These are phyloP conservation scores for Fraxinus angustifolia DNA, from an alignment of 305 asterid genomes.

Conservation along the genomic window DNA sequence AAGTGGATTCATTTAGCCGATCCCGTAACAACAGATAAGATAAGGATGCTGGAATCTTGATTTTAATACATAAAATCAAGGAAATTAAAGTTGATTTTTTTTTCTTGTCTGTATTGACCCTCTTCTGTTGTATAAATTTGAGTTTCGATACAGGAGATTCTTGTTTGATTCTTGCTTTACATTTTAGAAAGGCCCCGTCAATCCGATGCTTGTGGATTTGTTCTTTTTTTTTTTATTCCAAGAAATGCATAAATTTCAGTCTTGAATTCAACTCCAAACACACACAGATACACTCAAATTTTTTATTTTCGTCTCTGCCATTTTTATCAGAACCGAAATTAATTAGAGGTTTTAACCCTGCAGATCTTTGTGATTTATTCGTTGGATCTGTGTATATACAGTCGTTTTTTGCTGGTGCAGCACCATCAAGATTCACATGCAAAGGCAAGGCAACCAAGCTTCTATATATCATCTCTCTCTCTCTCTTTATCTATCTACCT, in stretches of 20 bases:
- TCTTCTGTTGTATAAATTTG: neutral
- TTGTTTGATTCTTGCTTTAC: constrained; percentile 19
- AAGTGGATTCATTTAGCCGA: neutral
- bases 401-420: constrained; percentile 36
- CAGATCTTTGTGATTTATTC: neutral
- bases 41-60: neutral
- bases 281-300: neutral
- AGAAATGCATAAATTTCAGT: neutral
- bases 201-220: constrained; percentile 1
- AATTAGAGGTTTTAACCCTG: neutral
- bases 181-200: constrained; percentile 8
- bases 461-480: neutral
- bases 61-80: neutral
- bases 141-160: constrained; percentile 20
- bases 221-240: neutral
- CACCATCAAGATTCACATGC: constrained; percentile 35
- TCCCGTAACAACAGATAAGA: neutral
- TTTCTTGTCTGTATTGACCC: neutral
- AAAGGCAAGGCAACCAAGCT: constrained; percentile 9
- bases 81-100: neutral
- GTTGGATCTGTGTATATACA: constrained; percentile 12
- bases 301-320: neutral
- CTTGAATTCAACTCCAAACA: neutral
- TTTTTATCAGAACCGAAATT: neutral
- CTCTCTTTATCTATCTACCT: neutral